Base-by-base conservation (phyloP, 805 yeast genomes). In the Nadsonia fulvescens region DNA sequence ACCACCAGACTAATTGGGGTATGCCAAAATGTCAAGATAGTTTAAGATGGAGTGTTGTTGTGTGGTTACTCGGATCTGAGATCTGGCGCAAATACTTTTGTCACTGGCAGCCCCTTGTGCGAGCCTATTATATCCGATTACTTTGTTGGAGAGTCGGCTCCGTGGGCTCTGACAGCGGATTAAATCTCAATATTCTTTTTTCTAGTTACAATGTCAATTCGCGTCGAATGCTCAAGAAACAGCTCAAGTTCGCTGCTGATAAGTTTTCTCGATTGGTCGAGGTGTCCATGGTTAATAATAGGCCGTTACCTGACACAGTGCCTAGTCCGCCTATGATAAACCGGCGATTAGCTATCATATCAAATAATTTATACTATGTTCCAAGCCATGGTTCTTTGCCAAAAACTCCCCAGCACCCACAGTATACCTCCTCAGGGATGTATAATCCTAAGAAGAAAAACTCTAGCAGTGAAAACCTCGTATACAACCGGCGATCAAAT, bases 41-140 rank as follows among this genome's bases (percentile, higher is more conserved):
- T 21, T 42, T 61, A 24, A 56, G 68, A 32, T 52, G 56, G 38
- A 63, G 63, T 37, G 47, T 70, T 27, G 51, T 66, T 4, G 40
- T 47, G 11, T 74, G 74, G 70, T 43, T 77, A 17, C 5, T 56
- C 64, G 25, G 13, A 9, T 8, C 29, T 2, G 21, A 42, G 1
- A 49, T 54, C 17, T 77, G 83, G 73, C 47, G 47, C 17, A 51
- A 56, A 24, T 64, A 63, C 33, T 68, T 79, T 39, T 62, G 70
- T 19, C 91, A 81, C 47, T 81, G 91, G 79, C 64, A 70, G 39
- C 82, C 92, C 3, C 46, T 78, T 10, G 70, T 77, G 13, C 54
- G 93, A 18, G 61, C 74, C 4, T 75, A 70, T 39, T 79, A 70
- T 44, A 55, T 64, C 24, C 54, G 82, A 20, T 54, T 79, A 12